These are phyloP conservation scores for Debaryomyces castellii DNA, from an alignment of 805 yeast species.

Conservation along the genomic window DNA sequence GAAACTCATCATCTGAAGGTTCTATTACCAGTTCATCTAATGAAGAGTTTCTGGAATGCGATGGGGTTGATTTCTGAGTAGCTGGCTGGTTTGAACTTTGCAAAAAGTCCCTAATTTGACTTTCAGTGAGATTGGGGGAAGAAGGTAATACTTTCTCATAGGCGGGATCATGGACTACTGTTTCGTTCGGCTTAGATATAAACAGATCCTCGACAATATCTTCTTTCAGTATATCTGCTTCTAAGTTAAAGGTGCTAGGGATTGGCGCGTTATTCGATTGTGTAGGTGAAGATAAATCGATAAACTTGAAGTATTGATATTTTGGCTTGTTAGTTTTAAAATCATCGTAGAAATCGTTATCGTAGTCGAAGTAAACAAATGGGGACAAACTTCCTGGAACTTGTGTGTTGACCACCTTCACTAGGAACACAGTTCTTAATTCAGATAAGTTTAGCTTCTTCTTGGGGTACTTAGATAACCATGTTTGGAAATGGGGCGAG, in stretches of 20 bases:
- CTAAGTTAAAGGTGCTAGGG: neutral
- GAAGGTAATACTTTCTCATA: conserved; percentile 10
- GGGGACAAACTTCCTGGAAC: conserved; percentile 8
- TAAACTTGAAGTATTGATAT: conserved; percentile 3
- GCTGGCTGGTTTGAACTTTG: neutral
- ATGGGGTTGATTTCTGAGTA: neutral
- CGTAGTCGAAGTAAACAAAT: conserved; percentile 26
- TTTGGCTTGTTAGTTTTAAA: conserved; percentile 3
- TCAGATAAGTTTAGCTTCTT: conserved; percentile 1
- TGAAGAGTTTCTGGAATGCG: neutral
- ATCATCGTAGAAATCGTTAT: conserved; percentile 9
- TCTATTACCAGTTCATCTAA: conserved; percentile 23
- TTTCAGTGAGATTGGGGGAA: conserved; percentile 13
- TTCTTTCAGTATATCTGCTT: neutral
- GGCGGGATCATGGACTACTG: neutral
- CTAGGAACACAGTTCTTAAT: conserved; percentile 16
- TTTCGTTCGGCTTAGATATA: neutral
- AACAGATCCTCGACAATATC: conserved; percentile 2
- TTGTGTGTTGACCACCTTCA: conserved; percentile 11
- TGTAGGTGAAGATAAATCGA: conserved; percentile 10
- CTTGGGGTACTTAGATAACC: conserved; percentile 4
- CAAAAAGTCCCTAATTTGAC: conserved; percentile 7
- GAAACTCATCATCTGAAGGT: conserved; percentile 33
- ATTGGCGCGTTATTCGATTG: neutral
- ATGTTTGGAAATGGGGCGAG: conserved; percentile 12